phyloP scores from a whole-genome alignment of 164 flowering plant species.

The Magnolia changhungtana region DNA sequence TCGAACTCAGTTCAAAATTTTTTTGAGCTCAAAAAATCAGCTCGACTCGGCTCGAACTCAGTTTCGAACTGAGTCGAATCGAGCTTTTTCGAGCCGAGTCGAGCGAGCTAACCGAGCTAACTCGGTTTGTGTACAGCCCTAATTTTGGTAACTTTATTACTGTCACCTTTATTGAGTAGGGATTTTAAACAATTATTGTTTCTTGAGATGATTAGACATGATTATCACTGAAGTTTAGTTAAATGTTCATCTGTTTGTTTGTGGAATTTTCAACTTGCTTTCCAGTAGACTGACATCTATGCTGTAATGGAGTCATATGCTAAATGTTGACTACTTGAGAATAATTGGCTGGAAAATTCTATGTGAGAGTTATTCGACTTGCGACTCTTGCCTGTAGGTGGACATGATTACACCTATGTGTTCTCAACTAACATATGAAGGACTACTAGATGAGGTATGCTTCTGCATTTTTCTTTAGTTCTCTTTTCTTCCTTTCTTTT shows the following conservation, averaged over 20 bases:
- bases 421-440: slow-evolving; percentile 92
- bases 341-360: not conserved
- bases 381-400: slow-evolving; percentile 47
- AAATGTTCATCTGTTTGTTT: not conserved
- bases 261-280: not conserved
- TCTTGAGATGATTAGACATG: not conserved
- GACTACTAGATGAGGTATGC: slow-evolving; percentile 88
- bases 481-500: not conserved
- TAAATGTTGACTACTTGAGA: not conserved
- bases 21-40: no score
- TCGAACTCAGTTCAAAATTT: no score
- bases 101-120: no score
- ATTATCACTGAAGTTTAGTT: not conserved
- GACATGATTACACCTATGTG: slow-evolving; percentile 99
- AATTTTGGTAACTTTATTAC: no score
- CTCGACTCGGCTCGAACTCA: no score
- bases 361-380: slow-evolving; percentile 1
- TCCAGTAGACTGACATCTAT: not conserved
- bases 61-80: no score
- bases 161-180: no score
- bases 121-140: no score
- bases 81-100: no score
- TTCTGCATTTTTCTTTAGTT: not conserved
- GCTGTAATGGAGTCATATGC: not conserved
- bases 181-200: not conserved